Conservation (phyloP, 2,329 filamentous ascomycete species). For the Neonectria coccinea region DNA sequence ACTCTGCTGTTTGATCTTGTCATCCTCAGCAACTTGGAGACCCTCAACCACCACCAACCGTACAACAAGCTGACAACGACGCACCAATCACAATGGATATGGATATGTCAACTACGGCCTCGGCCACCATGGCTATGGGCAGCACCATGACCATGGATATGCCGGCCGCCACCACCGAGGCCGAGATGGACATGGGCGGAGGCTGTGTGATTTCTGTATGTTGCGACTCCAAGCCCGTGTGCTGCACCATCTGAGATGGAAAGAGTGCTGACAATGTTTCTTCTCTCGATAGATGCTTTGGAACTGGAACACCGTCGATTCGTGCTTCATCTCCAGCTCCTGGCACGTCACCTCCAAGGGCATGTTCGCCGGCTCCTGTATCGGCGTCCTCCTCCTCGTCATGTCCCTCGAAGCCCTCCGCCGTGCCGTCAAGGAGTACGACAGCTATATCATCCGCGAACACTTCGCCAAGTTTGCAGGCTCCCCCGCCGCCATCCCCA, state of each 20-base stretch:
- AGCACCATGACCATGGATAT: constrained; percentile 39
- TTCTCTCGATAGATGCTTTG: constrained; percentile 73
- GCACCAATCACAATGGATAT: constrained; percentile 22
- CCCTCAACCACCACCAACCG: not conserved
- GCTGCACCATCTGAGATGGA: not conserved
- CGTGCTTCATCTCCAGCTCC: constrained; percentile 74
- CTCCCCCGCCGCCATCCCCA: constrained; percentile 23
- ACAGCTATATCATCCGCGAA: constrained; percentile 71
- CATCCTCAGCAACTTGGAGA: not conserved
- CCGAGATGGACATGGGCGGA: constrained; percentile 36
- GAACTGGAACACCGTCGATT: constrained; percentile 81
- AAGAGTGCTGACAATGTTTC: constrained; percentile 4
- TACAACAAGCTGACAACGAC: not conserved
- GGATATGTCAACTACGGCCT: constrained; percentile 23
- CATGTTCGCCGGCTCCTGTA: constrained; percentile 84
- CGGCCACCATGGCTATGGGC: constrained; percentile 29
- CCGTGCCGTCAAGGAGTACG: constrained; percentile 77
- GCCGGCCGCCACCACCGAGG: constrained; percentile 31
- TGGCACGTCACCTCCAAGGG: constrained; percentile 78
- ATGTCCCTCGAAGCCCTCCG: constrained; percentile 79
- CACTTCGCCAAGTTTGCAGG: constrained; percentile 54
- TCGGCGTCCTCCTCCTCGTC: constrained; percentile 81
- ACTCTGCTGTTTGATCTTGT: not conserved
- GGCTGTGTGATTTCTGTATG: constrained; percentile 57
- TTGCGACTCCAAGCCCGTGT: not conserved